Conservation (phyloP, 176 grass and related monocot genomes). For the Musa troglodytarum region DNA sequence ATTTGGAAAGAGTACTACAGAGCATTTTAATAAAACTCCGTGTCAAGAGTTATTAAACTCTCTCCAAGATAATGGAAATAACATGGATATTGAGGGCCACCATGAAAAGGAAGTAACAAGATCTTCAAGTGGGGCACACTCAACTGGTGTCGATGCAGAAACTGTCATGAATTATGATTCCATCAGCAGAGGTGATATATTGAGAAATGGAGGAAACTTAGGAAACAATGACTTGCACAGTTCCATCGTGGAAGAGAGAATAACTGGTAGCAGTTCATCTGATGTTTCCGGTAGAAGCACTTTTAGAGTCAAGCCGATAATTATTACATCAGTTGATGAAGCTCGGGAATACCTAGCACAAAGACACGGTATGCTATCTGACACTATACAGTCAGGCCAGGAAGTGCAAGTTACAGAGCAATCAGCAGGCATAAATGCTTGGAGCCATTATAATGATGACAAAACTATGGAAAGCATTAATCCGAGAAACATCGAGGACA, state of each 20-base stretch:
- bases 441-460: neutral
- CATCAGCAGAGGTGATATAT: neutral
- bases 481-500: neutral
- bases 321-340: conserved; percentile 24
- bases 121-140: neutral
- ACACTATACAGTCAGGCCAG: neutral
- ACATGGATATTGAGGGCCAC: neutral
- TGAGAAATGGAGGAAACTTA: neutral
- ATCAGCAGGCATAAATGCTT: neutral
- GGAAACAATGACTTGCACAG: neutral
- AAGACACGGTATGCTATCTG: neutral
- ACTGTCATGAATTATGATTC: neutral
- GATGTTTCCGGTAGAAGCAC: conserved; percentile 2
- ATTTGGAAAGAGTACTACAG: neutral
- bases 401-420: neutral
- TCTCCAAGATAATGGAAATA: neutral
- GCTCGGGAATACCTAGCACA: conserved; percentile 18
- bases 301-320: conserved; percentile 10
- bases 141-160: neutral
- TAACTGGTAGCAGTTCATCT: conserved; percentile 8
- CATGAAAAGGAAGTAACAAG: neutral
- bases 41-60: conserved; percentile 2
- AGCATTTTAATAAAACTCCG: neutral
- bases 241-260: neutral
- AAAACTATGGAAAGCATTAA: neutral